phyloP scores from a whole-genome alignment of 176 grass and related monocot species.

The Lolium rigidum region DNA sequence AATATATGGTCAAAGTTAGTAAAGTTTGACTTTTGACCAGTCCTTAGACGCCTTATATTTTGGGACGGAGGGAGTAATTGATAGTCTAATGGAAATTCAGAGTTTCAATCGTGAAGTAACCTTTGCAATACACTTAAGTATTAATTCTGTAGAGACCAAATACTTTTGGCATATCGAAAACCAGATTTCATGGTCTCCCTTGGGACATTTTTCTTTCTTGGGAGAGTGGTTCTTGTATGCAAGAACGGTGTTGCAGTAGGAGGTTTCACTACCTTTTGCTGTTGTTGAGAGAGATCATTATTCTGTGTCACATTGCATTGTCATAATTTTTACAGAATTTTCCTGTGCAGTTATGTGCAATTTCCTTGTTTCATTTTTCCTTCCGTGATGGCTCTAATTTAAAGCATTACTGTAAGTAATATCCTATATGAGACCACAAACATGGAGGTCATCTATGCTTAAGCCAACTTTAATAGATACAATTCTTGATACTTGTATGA shows the following conservation, averaged over 20 bases:
- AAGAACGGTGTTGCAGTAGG: background rate
- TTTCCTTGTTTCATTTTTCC: background rate
- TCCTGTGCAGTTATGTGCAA: background rate
- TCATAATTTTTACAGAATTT: constrained; percentile 15
- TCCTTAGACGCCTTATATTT: too few relatives aligned
- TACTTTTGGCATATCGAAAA: background rate
- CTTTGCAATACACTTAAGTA: background rate
- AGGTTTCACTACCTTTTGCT: background rate
- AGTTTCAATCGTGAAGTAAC: background rate
- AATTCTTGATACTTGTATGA: background rate
- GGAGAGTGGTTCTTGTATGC: constrained; percentile 8
- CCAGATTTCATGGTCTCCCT: background rate
- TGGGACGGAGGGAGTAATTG: background rate
- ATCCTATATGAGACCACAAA: too few relatives aligned
- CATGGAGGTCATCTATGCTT: too few relatives aligned
- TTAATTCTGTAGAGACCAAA: background rate
- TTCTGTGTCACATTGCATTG: background rate
- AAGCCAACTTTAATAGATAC: background rate
- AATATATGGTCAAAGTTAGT: too few relatives aligned
- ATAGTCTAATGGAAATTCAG: background rate
- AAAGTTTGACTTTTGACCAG: too few relatives aligned
- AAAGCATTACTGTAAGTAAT: background rate
- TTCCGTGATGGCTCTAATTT: constrained; percentile 5
- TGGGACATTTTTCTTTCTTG: background rate
- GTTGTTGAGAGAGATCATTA: background rate